Evolutionary conservation across 164 flowering plant species (phyloP).

Genomic region (Annona cherimola): DNA sequence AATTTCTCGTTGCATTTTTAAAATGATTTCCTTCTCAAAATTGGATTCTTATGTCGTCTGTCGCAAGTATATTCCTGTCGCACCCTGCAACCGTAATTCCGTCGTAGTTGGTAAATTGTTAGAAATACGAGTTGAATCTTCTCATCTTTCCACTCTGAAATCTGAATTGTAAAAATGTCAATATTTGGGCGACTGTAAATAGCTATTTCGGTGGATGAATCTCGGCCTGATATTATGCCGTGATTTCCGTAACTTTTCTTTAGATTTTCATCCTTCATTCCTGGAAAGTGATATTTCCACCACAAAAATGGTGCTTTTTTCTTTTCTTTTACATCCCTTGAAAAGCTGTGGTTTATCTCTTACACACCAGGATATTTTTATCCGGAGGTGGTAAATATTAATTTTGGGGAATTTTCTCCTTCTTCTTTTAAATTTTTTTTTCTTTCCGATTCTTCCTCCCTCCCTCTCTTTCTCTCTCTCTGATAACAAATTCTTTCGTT

Average conservation of each 20-base stretch:
- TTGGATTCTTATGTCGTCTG: not conserved
- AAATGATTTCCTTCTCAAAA: not conserved
- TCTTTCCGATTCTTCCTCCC: too few species aligned
- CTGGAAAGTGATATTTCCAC: not conserved
- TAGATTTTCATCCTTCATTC: not conserved
- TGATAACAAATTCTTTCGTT: too few species aligned
- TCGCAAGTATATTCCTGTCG: not conserved
- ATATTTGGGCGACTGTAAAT: not conserved
- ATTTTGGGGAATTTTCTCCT: not conserved
- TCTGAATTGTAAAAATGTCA: not conserved
- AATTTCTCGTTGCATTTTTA: too few species aligned
- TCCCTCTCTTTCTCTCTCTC: too few species aligned
- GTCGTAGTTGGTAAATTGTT: not conserved
- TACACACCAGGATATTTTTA: not conserved
- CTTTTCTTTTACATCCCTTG: not conserved
- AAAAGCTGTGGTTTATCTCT: not conserved
- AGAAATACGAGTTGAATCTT: not conserved
- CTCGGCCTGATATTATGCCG: not conserved
- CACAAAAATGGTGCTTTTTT: not conserved
- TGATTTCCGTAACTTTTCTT: not conserved
- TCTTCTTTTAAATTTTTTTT: too few species aligned
- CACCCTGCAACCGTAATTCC: not conserved
- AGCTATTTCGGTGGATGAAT: not conserved
- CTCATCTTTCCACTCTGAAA: not conserved
- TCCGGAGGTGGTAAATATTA: not conserved